Conservation (phyloP, 2,329 filamentous ascomycete genomes). For the Leptodontidium sp. region DNA sequence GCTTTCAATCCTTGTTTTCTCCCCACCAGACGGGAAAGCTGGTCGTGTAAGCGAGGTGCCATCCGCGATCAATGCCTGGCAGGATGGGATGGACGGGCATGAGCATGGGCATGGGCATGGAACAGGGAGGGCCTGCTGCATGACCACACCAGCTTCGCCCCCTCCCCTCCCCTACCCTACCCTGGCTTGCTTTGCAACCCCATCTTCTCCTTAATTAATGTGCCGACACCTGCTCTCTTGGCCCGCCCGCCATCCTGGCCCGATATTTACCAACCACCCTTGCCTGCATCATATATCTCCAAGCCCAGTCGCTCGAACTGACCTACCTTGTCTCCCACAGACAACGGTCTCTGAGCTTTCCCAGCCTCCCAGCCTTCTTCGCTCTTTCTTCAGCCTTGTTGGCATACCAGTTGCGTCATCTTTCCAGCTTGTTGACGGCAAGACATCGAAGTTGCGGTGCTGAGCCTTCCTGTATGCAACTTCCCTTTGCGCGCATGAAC, state of each 20-base stretch:
- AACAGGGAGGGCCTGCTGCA: slow-evolving; percentile 33
- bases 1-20: slow-evolving; percentile 39
- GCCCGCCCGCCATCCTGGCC: slow-evolving; percentile 23
- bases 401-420: slow-evolving; percentile 25
- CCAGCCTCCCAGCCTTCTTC: slow-evolving; percentile 26
- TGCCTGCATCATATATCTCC: slow-evolving; percentile 46
- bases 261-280: slow-evolving; percentile 44
- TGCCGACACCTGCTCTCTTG: slow-evolving; percentile 41
- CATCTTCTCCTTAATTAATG: slow-evolving; percentile 43
- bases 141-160: slow-evolving; percentile 41
- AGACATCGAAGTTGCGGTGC: background rate
- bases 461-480: slow-evolving; percentile 37
- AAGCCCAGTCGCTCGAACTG: slow-evolving; percentile 40
- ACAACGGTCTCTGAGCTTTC: slow-evolving; percentile 38
- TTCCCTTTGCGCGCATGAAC: slow-evolving; percentile 37
- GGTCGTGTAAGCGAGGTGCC: slow-evolving; percentile 38
- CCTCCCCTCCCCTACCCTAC: slow-evolving; percentile 13
- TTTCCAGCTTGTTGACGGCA: background rate
- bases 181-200: slow-evolving; percentile 38
- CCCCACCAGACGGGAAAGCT: slow-evolving; percentile 29
- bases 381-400: slow-evolving; percentile 37
- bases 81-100: background rate
- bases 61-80: slow-evolving; percentile 40
- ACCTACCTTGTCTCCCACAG: slow-evolving; percentile 43
- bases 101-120: background rate